phyloP scores from a whole-genome alignment of 2,329 filamentous ascomycete species.

The Didymella arachidicola region DNA sequence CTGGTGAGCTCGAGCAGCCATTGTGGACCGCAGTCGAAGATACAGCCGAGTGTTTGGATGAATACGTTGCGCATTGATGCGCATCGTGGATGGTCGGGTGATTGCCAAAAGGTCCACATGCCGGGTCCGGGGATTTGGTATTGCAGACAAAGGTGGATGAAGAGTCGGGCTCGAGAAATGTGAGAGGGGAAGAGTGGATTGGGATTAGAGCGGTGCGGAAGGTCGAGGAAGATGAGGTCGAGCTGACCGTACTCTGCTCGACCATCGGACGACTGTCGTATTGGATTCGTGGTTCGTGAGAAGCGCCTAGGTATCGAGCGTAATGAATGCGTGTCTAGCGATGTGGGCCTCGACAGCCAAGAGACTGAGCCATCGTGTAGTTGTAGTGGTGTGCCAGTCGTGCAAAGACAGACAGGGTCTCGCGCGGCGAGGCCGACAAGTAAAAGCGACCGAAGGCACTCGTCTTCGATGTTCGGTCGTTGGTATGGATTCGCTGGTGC shows the following conservation, averaged over 20 bases:
- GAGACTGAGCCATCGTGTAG: conserved; percentile 46
- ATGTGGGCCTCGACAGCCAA: conserved; percentile 44
- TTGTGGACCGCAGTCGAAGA: conserved; percentile 51
- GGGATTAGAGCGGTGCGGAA: conserved; percentile 40
- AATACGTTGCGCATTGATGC: conserved; percentile 53
- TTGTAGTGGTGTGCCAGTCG: conserved; percentile 42
- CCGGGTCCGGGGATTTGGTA: conserved; percentile 31
- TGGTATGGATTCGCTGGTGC: conserved; percentile 40
- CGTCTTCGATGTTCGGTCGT: conserved; percentile 47
- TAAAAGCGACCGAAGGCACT: conserved; percentile 53
- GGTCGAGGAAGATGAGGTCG: conserved; percentile 51
- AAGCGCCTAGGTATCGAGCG: conserved; percentile 25
- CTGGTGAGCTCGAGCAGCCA: conserved; percentile 50
- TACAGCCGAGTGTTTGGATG: conserved; percentile 52
- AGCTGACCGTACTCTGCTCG: conserved; percentile 52
- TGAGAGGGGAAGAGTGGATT: conserved; percentile 38
- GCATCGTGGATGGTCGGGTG: conserved; percentile 44
- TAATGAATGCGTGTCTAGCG: conserved; percentile 30
- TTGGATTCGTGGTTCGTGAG: conserved; percentile 19
- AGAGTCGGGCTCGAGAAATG: conserved; percentile 42
- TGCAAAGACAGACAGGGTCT: conserved; percentile 53
- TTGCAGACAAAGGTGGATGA: conserved; percentile 48
- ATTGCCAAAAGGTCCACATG: conserved; percentile 41
- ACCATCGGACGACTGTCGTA: conserved; percentile 43
- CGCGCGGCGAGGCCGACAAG: conserved; percentile 52